These are phyloP conservation scores for Persicaria tinctoria DNA, from an alignment of 148 eudicot species.

Conservation along the genomic window DNA sequence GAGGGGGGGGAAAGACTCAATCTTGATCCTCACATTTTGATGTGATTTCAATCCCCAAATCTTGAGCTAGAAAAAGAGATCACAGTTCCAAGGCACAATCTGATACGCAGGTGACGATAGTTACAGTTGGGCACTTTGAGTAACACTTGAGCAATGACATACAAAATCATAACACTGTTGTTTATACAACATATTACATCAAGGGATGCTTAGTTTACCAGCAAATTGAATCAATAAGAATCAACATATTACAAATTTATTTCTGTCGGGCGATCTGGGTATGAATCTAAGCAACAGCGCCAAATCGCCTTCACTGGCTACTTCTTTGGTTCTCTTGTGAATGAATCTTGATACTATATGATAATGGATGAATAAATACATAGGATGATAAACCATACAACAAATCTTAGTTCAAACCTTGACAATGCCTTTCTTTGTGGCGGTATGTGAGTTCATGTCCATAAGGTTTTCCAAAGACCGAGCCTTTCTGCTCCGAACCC, in stretches of 20 bases:
- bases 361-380: constrained; percentile 16
- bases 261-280: not conserved
- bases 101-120: not conserved
- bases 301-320: constrained; percentile 20
- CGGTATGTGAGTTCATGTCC: constrained; percentile 45
- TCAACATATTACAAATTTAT: not conserved
- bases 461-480: constrained; percentile 72
- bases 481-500: constrained; percentile 60
- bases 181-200: constrained; percentile 10
- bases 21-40: not conserved
- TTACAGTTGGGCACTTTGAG: not conserved
- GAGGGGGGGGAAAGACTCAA: no score
- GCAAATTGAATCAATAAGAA: constrained; percentile 10
- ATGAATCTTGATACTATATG: constrained; percentile 23
- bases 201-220: not conserved
- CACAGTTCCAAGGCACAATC: not conserved
- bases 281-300: constrained; percentile 33
- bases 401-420: constrained; percentile 42
- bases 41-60: not conserved
- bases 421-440: constrained; percentile 29
- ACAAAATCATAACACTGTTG: constrained; percentile 6
- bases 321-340: constrained; percentile 23
- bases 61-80: not conserved
- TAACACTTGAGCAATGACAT: not conserved
- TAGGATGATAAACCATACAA: not conserved